phyloP scores from a whole-genome alignment of 2,329 filamentous ascomycete genomes.

The Epichloe gansuensis region DNA sequence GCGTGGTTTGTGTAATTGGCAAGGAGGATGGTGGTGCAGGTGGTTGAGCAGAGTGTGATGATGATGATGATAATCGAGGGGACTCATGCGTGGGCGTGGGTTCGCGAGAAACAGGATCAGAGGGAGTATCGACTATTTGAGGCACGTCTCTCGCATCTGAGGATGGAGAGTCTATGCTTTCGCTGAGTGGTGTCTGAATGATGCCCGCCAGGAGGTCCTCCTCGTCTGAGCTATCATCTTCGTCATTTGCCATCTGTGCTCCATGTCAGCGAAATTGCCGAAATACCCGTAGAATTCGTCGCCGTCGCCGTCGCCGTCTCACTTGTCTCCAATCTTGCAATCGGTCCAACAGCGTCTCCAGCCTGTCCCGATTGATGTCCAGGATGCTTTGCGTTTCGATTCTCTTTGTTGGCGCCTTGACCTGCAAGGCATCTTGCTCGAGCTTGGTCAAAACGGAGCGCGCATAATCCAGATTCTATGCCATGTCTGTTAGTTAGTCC shows the following conservation, averaged over 20 bases:
- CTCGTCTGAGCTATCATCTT: constrained; percentile 35
- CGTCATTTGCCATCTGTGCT: constrained; percentile 21
- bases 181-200: constrained; percentile 41
- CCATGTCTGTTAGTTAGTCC: too few species aligned
- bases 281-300: background rate
- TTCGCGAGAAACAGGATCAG: constrained; percentile 5
- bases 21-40: constrained; percentile 2
- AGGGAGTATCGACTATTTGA: constrained; percentile 10
- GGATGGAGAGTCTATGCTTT: constrained; percentile 33
- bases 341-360: constrained; percentile 53
- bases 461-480: constrained; percentile 59
- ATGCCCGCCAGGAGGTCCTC: constrained; percentile 45
- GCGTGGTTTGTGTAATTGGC: constrained; percentile 19
- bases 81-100: constrained; percentile 4
- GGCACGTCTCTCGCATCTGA: constrained; percentile 13
- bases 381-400: constrained; percentile 51
- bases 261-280: constrained; percentile 7
- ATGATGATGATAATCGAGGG: constrained; percentile 4
- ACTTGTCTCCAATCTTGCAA: constrained; percentile 57
- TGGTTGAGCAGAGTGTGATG: constrained; percentile 5
- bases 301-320: constrained; percentile 2
- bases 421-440: constrained; percentile 52
- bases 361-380: constrained; percentile 47
- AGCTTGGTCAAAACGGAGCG: constrained; percentile 54
- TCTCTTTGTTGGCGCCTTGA: constrained; percentile 45